Percentiles rank a stretch among this genome's conserved stretches.
These are phyloP conservation scores for Mycena filopes DNA, from an alignment of 768 basidiomycete genomes.

Conservation along the genomic window DNA sequence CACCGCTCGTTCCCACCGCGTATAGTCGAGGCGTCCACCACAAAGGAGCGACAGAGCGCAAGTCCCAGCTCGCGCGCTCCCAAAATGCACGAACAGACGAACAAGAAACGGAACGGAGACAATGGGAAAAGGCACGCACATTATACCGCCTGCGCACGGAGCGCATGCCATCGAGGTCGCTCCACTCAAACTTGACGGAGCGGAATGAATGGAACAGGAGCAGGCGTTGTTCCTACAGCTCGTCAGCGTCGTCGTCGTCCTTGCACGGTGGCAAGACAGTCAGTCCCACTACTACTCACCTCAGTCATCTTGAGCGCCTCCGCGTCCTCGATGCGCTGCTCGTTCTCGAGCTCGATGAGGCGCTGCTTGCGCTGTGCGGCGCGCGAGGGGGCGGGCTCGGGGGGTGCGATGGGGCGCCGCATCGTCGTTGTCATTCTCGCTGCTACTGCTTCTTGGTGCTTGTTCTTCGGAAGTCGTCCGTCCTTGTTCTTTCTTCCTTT, in stretches of 20 bases:
- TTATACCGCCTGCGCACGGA: slow-evolving; percentile 37
- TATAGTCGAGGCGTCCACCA: no score
- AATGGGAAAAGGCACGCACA: slow-evolving; percentile 5
- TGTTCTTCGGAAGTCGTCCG: no score
- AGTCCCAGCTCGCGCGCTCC: no score
- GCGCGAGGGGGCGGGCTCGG: slow-evolving; percentile 42
- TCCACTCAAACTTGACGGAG: slow-evolving; percentile 69
- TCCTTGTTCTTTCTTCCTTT: neutral
- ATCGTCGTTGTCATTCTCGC: slow-evolving; percentile 23
- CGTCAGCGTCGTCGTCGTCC: neutral
- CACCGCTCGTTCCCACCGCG: no score
- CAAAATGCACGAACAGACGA: neutral
- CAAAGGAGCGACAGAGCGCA: no score
- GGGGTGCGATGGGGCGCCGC: slow-evolving; percentile 32
- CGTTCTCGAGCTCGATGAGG: slow-evolving; percentile 60
- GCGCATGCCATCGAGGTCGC: slow-evolving; percentile 67
- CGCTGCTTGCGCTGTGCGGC: slow-evolving; percentile 58
- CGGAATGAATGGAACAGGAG: slow-evolving; percentile 56
- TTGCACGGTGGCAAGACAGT: no score
- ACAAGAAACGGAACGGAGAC: neutral
- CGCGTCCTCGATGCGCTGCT: slow-evolving; percentile 63
- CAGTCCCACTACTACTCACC: no score
- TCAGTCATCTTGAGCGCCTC: slow-evolving; percentile 70
- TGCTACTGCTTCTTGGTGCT: no score
- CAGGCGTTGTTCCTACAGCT: slow-evolving; percentile 51